Evolutionary conservation across 768 basidiomycete genomes (phyloP).

Genomic region (Phaeolepiota aurea): DNA sequence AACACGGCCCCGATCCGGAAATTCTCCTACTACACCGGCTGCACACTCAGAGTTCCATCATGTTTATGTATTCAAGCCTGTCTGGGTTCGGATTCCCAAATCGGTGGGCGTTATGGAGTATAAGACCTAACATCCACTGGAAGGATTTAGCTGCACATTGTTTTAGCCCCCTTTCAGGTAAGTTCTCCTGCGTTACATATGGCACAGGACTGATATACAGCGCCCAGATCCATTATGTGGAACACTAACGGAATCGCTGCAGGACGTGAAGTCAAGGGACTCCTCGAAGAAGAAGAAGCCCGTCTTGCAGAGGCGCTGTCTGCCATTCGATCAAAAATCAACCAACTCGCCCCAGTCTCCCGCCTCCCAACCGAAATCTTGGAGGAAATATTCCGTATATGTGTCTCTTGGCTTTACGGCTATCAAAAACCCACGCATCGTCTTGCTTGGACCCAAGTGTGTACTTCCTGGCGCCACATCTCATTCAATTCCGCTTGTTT

Average conservation of each 20-base stretch:
- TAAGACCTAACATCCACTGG: too few relatives aligned
- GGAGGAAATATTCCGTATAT: constrained; percentile 27
- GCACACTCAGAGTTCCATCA: not conserved
- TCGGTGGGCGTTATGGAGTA: too few relatives aligned
- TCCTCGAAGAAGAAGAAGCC: constrained; percentile 17
- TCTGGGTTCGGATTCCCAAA: not conserved
- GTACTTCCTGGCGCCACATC: constrained; percentile 25
- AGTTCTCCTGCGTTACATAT: too few relatives aligned
- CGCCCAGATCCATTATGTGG: too few relatives aligned
- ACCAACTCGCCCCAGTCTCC: constrained; percentile 19
- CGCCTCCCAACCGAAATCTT: constrained; percentile 30
- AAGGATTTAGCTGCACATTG: too few relatives aligned
- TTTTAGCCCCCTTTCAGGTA: too few relatives aligned
- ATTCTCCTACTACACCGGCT: not conserved
- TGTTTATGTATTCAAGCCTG: not conserved
- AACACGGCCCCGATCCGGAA: not conserved
- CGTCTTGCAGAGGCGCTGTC: constrained; percentile 19
- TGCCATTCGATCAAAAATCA: constrained; percentile 15
- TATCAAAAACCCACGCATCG: constrained; percentile 17
- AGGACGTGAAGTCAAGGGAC: too few relatives aligned
- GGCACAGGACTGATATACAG: too few relatives aligned
- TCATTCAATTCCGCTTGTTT: constrained; percentile 25
- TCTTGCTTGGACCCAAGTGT: constrained; percentile 34
- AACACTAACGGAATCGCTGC: too few relatives aligned
- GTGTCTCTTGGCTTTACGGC: constrained; percentile 26